Evolutionary conservation across 192 early-diverging fungal genomes (phyloP), one percentile per base, ranked within the genome.

Genomic region (Backusella circina): DNA sequence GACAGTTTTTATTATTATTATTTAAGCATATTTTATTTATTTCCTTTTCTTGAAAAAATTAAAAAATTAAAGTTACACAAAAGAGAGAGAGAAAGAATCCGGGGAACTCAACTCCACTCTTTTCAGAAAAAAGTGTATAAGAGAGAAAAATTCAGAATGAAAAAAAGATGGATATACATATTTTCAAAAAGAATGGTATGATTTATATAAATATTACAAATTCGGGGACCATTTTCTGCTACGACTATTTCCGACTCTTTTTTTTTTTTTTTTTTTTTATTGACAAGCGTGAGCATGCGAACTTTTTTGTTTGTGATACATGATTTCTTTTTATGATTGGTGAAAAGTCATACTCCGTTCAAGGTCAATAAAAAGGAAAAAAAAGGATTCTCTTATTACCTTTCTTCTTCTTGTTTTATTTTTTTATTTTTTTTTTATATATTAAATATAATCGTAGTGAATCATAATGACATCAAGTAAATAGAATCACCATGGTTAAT

Each of bases 401-500:
- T 57, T 57, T 57, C 26, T 57, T 57, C 3, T 26, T 23, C 21
- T 23, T 26, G 7, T 57, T 15, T 41, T 41, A 1, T 15, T 41
- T 8, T 15, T 41, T 41, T 8, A 9, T 7, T 57, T 57, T 57
- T 23, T 57, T 57, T 3, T 23, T 57, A 3, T 21, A 21, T 10
- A 54, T 23, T 1, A 8, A 23, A 23, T 21, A 54, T 21, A 54
- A 54, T 18, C 3, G 21, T 51, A 51, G 21, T n/a, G 7, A 61
- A 61, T 61, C 21, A 61, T 28, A 61, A 61, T 61, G 54, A 61
- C 54, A 61, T 61, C 54, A 61, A 61, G 54, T 61, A 28, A 61
- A 26, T 57, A 57, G 23, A 1, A 8, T 23, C 28, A 26, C 6
- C 18, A 47, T 47, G 6, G n/a, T 47, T 18, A 47, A 47, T 61